A percentile compares a stretch with the other conserved stretches of the same genome.
phyloP scores from a whole-genome alignment of 495 filamentous ascomycete species.

The Aspergillus heteromorphus region DNA sequence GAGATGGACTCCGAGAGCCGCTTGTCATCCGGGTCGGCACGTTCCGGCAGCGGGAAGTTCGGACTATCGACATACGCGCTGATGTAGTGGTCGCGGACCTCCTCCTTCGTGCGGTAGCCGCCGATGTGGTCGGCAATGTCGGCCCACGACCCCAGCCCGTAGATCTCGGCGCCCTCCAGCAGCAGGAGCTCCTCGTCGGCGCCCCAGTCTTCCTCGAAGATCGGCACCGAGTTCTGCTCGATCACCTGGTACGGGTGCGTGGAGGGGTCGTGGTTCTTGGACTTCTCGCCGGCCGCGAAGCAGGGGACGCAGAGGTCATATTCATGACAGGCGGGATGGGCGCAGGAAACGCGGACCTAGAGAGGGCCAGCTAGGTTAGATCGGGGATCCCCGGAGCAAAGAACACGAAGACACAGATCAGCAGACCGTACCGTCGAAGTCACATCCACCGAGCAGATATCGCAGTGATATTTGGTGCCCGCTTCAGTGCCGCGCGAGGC shows the following conservation, averaged over 20 bases:
- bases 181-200: conserved; percentile 92
- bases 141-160: conserved; percentile 94
- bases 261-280: conserved; percentile 74
- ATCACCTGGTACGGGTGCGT: conserved; percentile 90
- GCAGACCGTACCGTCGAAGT: conserved; percentile 69
- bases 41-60: conserved; percentile 78
- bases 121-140: conserved; percentile 98
- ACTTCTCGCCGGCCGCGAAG: conserved; percentile 72
- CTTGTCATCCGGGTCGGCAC: conserved; percentile 74
- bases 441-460: conserved; percentile 92
- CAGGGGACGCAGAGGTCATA: conserved; percentile 97
- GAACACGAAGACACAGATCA: not conserved
- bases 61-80: conserved; percentile 78
- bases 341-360: conserved; percentile 92
- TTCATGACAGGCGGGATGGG: conserved; percentile 73
- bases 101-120: conserved; percentile 87
- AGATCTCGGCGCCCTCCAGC: conserved; percentile 94
- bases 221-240: conserved; percentile 95
- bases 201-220: conserved; percentile 92
- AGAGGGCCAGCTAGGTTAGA: not conserved
- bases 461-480: conserved; percentile 91
- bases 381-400: not conserved
- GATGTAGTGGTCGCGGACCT: conserved; percentile 89
- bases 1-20: conserved; percentile 71
- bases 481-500: conserved; percentile 83